Base-by-base conservation (phyloP, 768 basidiomycete genomes). In the Mycena chlorophos region DNA sequence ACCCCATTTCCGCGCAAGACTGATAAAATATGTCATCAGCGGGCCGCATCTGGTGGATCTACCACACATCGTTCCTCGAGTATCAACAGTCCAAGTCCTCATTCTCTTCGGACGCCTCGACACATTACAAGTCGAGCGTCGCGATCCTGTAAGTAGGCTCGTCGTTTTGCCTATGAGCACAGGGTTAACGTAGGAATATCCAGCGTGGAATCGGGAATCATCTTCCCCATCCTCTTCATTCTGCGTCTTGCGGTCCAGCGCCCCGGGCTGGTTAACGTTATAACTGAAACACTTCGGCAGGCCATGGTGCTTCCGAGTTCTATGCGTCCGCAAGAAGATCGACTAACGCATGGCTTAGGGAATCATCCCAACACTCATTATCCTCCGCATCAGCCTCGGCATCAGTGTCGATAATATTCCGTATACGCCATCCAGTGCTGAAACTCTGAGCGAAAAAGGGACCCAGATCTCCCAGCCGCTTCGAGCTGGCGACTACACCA, bases 31-130 rank as follows among this genome's bases (percentile, higher is more conserved):
- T 22, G 4, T 6, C 19, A 14, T 4, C 39, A 52, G 51, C 51
- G 5, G 51, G 51, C 5, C 22, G 51, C n/a, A 52, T 52, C 27
- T 52, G 51, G 51, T 52, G 51, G 51, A 40, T 52, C 14, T 26
- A 28, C 30, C 37, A 22, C 22, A 38, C 49, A 5, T 4, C 6
- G 5, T 4, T n/a, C 16, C 49, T 14, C 14, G 12, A 37, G 4
- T 16, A 51, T 20, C 6, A 19, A 4, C 10, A 37, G 13, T 5
- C 5, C 27, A 17, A 3, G 4, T 16, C 31, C 17, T 34, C 31
- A 8, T 34, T 17, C 17, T 34, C 31, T 17, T 34, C 31, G 13
- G 40, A 20, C 13, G 20, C 13, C 5, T 42, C 40, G 8, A 42
- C 13, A 5, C 40, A 42, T 3, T 42, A 42, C 19, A 26, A 2